A percentile compares a stretch with the other conserved stretches of the same genome.
Evolutionary conservation across 805 yeast species (phyloP).

Genomic region (Debaryomyces tyrocola): DNA sequence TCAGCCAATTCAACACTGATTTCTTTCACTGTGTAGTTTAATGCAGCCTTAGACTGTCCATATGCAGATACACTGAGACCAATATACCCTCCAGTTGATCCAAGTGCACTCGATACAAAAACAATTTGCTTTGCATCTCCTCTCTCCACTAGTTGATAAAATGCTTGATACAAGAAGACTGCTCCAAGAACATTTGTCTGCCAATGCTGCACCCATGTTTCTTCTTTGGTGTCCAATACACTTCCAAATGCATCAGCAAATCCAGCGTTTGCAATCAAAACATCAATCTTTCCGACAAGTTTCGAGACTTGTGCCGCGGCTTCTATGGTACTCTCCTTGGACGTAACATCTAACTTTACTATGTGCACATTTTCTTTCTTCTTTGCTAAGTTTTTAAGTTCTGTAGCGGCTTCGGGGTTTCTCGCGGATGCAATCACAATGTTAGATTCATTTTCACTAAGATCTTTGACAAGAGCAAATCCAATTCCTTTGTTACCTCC

Average conservation of each 20-base stretch:
- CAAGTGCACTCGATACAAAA: constrained; percentile 27
- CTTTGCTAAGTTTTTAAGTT: constrained; percentile 6
- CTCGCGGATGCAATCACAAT: constrained; percentile 42
- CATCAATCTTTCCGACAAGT: constrained; percentile 22
- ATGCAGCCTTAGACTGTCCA: constrained; percentile 37
- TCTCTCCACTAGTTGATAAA: constrained; percentile 24
- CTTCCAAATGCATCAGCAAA: constrained; percentile 9
- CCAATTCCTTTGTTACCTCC: constrained; percentile 49
- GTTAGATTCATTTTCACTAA: constrained; percentile 22
- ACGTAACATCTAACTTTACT: constrained; percentile 16
- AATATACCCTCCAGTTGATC: constrained; percentile 21
- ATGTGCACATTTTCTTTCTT: constrained; percentile 12
- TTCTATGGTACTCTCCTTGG: constrained; percentile 26
- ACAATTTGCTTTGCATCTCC: constrained; percentile 23
- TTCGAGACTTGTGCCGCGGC: constrained; percentile 1
- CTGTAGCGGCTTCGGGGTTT: constrained; percentile 25
- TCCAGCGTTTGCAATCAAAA: constrained; percentile 35
- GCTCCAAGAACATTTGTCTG: constrained; percentile 30
- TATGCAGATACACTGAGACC: constrained; percentile 22
- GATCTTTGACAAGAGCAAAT: constrained; percentile 23
- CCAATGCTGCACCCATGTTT: constrained; percentile 15
- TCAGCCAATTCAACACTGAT: constrained; percentile 21
- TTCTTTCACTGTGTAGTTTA: constrained; percentile 27
- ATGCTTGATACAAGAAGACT: constrained; percentile 23
- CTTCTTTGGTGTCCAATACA: constrained; percentile 15